Evolutionary conservation across 2,329 filamentous ascomycete genomes (phyloP).

Genomic region (Neofusicoccum sp.): DNA sequence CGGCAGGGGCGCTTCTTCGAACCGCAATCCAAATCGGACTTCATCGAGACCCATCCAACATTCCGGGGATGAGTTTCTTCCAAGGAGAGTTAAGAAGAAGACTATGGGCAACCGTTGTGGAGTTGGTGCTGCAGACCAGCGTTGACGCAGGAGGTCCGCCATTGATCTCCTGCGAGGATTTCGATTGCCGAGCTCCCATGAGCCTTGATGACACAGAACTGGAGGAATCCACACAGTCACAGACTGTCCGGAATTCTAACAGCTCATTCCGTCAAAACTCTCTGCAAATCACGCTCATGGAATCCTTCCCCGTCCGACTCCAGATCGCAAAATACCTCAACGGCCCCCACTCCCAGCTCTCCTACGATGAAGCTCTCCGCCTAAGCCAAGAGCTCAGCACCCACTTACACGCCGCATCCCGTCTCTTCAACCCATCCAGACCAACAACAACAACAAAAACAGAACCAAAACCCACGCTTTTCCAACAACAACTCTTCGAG

Average conservation of each 20-base stretch:
- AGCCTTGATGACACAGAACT: slow-evolving; percentile 28
- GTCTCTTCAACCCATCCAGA: slow-evolving; percentile 37
- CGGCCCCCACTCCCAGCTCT: slow-evolving; percentile 29
- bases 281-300: slow-evolving; percentile 24
- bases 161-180: slow-evolving; percentile 30
- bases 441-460: no score
- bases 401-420: slow-evolving; percentile 24
- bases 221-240: slow-evolving; percentile 21
- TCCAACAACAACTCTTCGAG: slow-evolving; percentile 48
- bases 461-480: no score
- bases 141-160: slow-evolving; percentile 26
- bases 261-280: neutral
- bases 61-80: slow-evolving; percentile 35
- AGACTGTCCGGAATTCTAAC: slow-evolving; percentile 22
- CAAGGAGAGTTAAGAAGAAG: slow-evolving; percentile 43
- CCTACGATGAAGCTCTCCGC: slow-evolving; percentile 30
- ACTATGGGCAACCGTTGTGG: slow-evolving; percentile 46
- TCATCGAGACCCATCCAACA: slow-evolving; percentile 38
- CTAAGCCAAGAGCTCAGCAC: slow-evolving; percentile 29
- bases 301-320: slow-evolving; percentile 22
- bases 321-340: slow-evolving; percentile 28
- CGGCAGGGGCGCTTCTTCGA: slow-evolving; percentile 39
- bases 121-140: slow-evolving; percentile 37
- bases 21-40: slow-evolving; percentile 44
- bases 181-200: slow-evolving; percentile 27